Conservation (phyloP, 1,284 basidiomycete species). For the Cryptococcus sp. region DNA sequence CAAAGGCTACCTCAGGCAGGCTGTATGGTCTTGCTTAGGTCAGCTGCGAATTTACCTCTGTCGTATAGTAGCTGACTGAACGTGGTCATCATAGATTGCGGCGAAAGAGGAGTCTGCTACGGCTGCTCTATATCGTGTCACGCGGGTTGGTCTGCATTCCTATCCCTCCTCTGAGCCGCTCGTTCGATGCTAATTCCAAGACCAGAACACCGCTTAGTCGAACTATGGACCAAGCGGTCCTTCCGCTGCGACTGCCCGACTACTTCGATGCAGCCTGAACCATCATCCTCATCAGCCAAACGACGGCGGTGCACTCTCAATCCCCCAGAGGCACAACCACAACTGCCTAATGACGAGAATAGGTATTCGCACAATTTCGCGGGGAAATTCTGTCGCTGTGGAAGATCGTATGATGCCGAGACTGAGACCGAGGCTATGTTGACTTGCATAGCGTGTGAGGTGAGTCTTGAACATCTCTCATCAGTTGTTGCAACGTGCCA, state of each 20-base stretch:
- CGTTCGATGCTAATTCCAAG: slow-evolving; percentile 9
- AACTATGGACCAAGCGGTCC: slow-evolving; percentile 47
- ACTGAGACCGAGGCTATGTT: slow-evolving; percentile 52
- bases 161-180: too few species aligned
- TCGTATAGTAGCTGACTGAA: slow-evolving; percentile 6
- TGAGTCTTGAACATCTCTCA: slow-evolving; percentile 20
- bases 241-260: slow-evolving; percentile 54
- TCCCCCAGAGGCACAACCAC: slow-evolving; percentile 34
- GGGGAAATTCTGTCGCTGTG: slow-evolving; percentile 52
- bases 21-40: slow-evolving; percentile 51
- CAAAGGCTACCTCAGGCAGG: slow-evolving; percentile 45
- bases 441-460: slow-evolving; percentile 50
- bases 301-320: slow-evolving; percentile 37
- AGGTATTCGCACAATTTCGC: slow-evolving; percentile 43
- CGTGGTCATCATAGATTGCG: slow-evolving; percentile 37
- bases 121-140: slow-evolving; percentile 53
- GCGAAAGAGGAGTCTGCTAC: slow-evolving; percentile 55
- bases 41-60: slow-evolving; percentile 5
- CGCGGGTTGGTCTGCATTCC: slow-evolving; percentile 33
- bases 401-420: slow-evolving; percentile 49
- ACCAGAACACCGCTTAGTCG: slow-evolving; percentile 50
- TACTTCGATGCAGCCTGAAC: slow-evolving; percentile 28
- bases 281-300: slow-evolving; percentile 4
- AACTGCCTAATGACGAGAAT: slow-evolving; percentile 41
- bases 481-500: not conserved